These are phyloP conservation scores for Kodamaea kaohsiungensis DNA, from an alignment of 805 yeast species.

Conservation along the genomic window DNA sequence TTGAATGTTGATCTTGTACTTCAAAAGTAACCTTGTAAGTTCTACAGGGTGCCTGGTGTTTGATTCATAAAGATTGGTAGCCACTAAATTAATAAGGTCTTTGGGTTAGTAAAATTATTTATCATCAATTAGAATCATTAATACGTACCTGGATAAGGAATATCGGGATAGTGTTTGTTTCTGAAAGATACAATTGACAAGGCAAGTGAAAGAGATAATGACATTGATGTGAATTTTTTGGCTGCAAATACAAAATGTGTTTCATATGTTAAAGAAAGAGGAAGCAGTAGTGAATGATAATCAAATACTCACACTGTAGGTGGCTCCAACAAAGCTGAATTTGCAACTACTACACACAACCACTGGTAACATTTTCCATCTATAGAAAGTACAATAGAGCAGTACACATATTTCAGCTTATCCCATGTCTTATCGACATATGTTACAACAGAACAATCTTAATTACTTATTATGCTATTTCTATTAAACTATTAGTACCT, in stretches of 20 bases:
- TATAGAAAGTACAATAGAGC: no score
- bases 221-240: neutral
- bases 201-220: neutral
- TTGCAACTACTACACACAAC: no score
- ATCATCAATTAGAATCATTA: neutral
- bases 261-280: neutral
- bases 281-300: neutral
- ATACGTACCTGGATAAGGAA: neutral
- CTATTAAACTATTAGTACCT: no score
- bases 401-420: no score
- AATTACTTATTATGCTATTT: no score
- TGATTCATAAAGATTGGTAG: neutral
- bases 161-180: neutral
- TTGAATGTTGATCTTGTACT: neutral
- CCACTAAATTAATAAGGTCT: neutral
- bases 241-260: neutral
- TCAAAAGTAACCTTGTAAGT: neutral
- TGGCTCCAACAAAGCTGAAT: no score
- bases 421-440: no score
- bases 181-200: neutral
- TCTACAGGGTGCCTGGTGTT: neutral
- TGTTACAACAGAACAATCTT: no score
- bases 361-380: no score
- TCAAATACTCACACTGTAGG: no score
- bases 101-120: neutral